These are phyloP conservation scores for Achaetomiella virescens DNA, from an alignment of 495 filamentous ascomycete genomes.

Conservation along the genomic window DNA sequence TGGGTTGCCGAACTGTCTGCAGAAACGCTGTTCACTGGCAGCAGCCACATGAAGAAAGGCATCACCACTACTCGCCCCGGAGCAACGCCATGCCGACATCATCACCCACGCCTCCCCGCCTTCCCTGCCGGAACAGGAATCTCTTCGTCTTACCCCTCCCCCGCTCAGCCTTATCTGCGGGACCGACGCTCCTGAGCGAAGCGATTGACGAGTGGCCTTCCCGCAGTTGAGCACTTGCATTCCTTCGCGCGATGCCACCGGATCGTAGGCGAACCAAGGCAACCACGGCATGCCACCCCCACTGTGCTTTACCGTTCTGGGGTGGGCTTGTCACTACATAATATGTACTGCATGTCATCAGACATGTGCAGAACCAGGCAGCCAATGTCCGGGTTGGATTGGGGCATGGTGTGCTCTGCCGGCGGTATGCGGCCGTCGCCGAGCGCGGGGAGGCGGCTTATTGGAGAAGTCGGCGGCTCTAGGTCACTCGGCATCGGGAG, in stretches of 20 bases:
- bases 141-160: conserved; percentile 1
- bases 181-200: neutral
- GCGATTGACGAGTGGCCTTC: neutral
- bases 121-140: neutral
- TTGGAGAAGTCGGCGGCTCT: conserved; percentile 23
- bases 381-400: conserved; percentile 13
- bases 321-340: neutral
- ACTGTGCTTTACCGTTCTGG: conserved; percentile 13
- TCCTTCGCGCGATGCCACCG: conserved; percentile 10
- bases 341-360: conserved; percentile 23
- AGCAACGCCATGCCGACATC: neutral
- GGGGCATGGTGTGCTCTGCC: conserved; percentile 9
- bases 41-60: too few species aligned
- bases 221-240: conserved; percentile 27
- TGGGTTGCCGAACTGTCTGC: too few species aligned
- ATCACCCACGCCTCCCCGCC: neutral
- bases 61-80: neutral
- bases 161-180: conserved; percentile 18
- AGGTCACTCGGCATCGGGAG: conserved; percentile 9
- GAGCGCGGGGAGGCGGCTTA: conserved; percentile 10
- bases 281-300: neutral
- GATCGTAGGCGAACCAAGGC: conserved; percentile 11
- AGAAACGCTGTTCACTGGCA: too few species aligned
- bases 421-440: conserved; percentile 11
- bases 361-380: neutral